Base-by-base conservation (phyloP, 306 rosid species). In the Chamaecrista fasciculata region DNA sequence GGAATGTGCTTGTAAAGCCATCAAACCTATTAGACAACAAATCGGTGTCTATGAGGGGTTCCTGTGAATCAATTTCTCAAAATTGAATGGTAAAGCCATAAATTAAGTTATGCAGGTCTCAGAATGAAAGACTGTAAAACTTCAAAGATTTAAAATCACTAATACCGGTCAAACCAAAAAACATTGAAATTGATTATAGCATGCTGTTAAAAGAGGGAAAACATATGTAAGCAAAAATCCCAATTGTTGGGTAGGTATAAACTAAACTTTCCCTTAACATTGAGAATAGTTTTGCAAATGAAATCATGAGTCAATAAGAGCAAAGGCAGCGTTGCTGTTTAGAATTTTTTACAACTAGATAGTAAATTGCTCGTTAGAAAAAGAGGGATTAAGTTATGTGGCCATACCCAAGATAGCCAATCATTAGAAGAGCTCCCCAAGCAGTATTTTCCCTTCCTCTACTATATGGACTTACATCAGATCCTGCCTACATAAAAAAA, bases 1-100 rank as follows among this genome's bases (percentile, higher is more conserved):
- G 99, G 72, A 94, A 94, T 23, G 99, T 94, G 87, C 97, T 94
- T 73, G 97, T 94, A 79, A 94, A 94, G 70, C 97, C 99, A 78
- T 94, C 99, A 82, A 81, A 81, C 77, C 85, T 81, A 64, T 58
- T 29, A 26, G 39, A 36, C 46, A 25, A 58, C 18, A 72, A 65
- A 47, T 7, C 24, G 67, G 36, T 24, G 69, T 56, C 55, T 72
- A 26, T 61, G 23, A 24, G 37, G 37, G 66, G 44, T 15, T 52
- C 23, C 34, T 36, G 51, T 61, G 36, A 68, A 77, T 53, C 15
- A 44, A 37, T 15, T 62, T 46, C 57, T 66, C 19, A 64, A 74
- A 74, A 18, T 34, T 37, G 26, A 56, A 19, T 37, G 23, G 24
- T 12, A 21, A 63, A 11, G 42, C 21, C 42, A 57, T 2, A 70